Percentiles rank a stretch among this genome's conserved stretches.
Evolutionary conservation across 768 basidiomycete genomes (phyloP).

Genomic region (Amanita subjunquillea): DNA sequence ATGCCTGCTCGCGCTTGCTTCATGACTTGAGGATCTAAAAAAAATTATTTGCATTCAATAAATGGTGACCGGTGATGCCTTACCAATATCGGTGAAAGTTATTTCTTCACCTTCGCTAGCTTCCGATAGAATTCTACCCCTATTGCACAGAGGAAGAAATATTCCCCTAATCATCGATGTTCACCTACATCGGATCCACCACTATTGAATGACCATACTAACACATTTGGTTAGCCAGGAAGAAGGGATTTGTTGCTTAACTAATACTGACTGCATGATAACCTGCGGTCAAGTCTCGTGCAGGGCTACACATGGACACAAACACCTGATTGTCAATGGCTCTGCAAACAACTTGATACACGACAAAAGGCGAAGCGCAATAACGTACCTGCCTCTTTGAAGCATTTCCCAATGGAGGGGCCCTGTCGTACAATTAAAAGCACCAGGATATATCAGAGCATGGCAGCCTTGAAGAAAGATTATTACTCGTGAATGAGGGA

Average conservation of each 20-base stretch:
- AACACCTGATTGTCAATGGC: conserved; percentile 97
- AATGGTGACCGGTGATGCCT: conserved; percentile 15
- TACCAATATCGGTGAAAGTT: conserved; percentile 73
- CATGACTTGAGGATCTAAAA: conserved; percentile 41
- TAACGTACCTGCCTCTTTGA: conserved; percentile 64
- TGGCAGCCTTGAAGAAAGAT: conserved; percentile 53
- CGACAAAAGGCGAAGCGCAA: neutral
- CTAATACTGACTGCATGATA: conserved; percentile 62
- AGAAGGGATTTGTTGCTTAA: neutral
- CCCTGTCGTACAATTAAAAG: conserved; percentile 94
- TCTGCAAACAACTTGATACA: conserved; percentile 27
- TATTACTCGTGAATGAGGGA: neutral
- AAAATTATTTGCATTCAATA: neutral
- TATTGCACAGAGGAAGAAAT: conserved; percentile 18
- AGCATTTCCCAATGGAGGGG: conserved; percentile 95
- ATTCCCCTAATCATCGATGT: conserved; percentile 3
- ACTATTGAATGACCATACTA: conserved; percentile 90
- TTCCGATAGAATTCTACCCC: conserved; percentile 66
- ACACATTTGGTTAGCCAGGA: neutral
- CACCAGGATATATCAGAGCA: conserved; percentile 83
- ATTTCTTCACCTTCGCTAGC: conserved; percentile 74
- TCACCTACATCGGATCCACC: conserved; percentile 76
- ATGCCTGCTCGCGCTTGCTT: conserved; percentile 68
- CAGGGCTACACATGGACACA: conserved; percentile 93
- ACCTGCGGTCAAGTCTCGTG: conserved; percentile 66